Conservation (phyloP, 768 basidiomycete genomes). For the Tylopilus plumbeoviolaceoides region DNA sequence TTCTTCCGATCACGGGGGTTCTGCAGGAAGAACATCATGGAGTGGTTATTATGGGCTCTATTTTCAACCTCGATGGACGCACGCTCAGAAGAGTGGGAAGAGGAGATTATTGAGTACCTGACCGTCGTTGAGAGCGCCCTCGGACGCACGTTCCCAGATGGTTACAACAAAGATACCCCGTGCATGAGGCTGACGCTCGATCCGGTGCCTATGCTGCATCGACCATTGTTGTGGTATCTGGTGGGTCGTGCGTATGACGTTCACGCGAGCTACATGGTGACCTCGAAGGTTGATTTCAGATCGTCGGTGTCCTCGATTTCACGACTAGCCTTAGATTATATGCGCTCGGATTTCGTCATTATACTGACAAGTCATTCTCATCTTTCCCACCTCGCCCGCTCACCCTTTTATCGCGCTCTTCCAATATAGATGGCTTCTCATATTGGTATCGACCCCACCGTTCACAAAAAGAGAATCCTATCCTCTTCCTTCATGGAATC, state of each 20-base stretch:
- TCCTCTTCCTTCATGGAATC: constrained; percentile 69
- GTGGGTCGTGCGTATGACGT: constrained; percentile 33
- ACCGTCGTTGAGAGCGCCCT: constrained; percentile 36
- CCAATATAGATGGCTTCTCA: constrained; percentile 32
- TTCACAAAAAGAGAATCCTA: constrained; percentile 43
- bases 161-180: constrained; percentile 34
- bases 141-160: constrained; percentile 39
- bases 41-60: constrained; percentile 66
- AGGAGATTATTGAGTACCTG: constrained; percentile 50
- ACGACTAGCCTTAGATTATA: constrained; percentile 38
- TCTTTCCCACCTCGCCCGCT: constrained; percentile 54
- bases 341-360: constrained; percentile 51
- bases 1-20: constrained; percentile 38
- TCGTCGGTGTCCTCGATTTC: constrained; percentile 49
- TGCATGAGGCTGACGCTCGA: constrained; percentile 55
- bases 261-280: not conserved
- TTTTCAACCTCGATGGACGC: constrained; percentile 41
- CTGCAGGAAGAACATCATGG: constrained; percentile 45
- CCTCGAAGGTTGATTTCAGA: constrained; percentile 31
- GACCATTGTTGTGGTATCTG: constrained; percentile 63
- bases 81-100: constrained; percentile 37
- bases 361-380: constrained; percentile 34
- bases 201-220: constrained; percentile 49
- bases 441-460: constrained; percentile 52
- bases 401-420: constrained; percentile 40